Evolutionary conservation across 345 rosid genomes (phyloP), one percentile per base, ranked within the genome.

Genomic region (Eucalyptus urophylla): DNA sequence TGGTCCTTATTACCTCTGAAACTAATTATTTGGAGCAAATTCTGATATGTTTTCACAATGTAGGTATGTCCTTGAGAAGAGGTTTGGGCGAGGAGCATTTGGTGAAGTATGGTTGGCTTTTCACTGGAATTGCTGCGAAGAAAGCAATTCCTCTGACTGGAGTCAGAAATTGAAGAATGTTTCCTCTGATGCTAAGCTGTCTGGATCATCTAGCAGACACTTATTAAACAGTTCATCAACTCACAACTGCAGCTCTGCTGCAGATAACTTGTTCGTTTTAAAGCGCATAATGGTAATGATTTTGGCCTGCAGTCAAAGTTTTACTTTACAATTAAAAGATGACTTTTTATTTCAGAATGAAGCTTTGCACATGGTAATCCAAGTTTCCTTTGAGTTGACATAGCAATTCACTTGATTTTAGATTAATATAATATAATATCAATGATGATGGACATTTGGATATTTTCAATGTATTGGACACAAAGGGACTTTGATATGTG

Each of bases 61-160:
- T 92, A 97, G 99, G 92, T 97, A 97, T 92, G 92, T 93, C 86
- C 92, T 97, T 88, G 96, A 96, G 95, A 97, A 93, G 94, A 93
- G 96, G 91, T 96, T 93, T 94, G 99, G 97, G 83, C 99, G 94
- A 45, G 99, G 99, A 92, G 94, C 98, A 87, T 95, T 96, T 90
- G 99, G 99, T 86, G 99, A 97, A 93, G 99, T 97, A 56, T 97
- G 99, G 99, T 92, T 97, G 92, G 98, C 98, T 86, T 94, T 95
- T 93, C 94, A 95, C 89, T 95, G 98, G 99, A 93, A 95, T 91
- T 97, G 97, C 91, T 92, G 95, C 88, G 90, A 92, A 90, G 94
- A 92, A 69, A 88, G 49, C 65, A 93, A 94, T 45, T 90, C 91
- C 90, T 92, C 96, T 88, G 91, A 92, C 62, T 89, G 92, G 95